Conservation (phyloP, 2,329 filamentous ascomycete species). For the Neonectria neomacrospora region DNA sequence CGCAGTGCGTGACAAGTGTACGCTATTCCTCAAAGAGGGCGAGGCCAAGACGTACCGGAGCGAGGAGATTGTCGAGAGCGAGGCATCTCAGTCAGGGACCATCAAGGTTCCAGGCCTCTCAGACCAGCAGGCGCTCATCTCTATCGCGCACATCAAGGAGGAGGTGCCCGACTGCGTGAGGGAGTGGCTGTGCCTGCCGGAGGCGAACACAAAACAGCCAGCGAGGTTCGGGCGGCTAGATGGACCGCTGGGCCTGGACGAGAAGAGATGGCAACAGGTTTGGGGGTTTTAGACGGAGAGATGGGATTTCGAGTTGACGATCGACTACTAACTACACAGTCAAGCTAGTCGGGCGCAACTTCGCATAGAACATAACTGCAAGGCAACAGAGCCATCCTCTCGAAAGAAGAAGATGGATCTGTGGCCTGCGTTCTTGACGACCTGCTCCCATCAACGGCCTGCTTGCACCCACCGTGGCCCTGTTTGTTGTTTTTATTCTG, state of each 20-base stretch:
- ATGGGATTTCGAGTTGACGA: not conserved
- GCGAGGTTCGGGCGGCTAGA: conserved; percentile 74
- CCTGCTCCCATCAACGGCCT: not conserved
- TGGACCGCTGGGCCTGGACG: conserved; percentile 68
- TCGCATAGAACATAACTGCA: not conserved
- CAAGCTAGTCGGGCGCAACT: not conserved
- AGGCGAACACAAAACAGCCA: conserved; percentile 70
- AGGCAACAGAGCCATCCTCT: not conserved
- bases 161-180: conserved; percentile 87
- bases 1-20: conserved; percentile 84
- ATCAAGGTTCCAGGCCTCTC: conserved; percentile 71
- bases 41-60: conserved; percentile 58
- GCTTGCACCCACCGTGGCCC: not conserved
- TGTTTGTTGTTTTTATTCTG: not conserved
- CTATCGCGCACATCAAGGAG: conserved; percentile 89
- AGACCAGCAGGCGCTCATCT: conserved; percentile 82
- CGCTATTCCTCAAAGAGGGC: conserved; percentile 79
- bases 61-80: conserved; percentile 58
- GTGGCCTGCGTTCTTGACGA: not conserved
- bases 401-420: not conserved
- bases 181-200: conserved; percentile 88
- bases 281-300: conserved; percentile 60
- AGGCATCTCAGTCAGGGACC: conserved; percentile 54
- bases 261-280: conserved; percentile 71
- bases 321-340: not conserved